Base-by-base conservation (phyloP, 2,329 filamentous ascomycete species). In the Pseudogymnoascus sp. region DNA sequence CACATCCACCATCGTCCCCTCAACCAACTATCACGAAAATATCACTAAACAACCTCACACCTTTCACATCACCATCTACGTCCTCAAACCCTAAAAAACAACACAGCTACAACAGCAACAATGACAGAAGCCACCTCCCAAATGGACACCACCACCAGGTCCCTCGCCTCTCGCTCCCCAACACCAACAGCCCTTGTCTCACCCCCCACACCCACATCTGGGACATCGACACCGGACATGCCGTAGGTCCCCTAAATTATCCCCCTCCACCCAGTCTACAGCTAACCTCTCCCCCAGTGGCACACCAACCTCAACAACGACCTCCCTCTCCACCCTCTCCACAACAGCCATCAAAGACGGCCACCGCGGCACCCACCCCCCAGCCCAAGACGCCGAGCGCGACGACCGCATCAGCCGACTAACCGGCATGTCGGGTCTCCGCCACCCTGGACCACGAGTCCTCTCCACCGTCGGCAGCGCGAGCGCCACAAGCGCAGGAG, bases 261-360 rank as follows among this genome's bases (percentile, higher is more conserved):
- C 68, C 60, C 60, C 63, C 65, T 64, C 59, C 60, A 60, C 10
- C 62, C 62, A 64, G 66, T 36, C 3, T 25, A 36, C 31, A 62
- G 34, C 60, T 68, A 62, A 67, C 28, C 67, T n/a, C 61, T 14
- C 38, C 28, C 11, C 18, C 68, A 96, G 91, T 67, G 93, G 93
- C 71, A 97, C 93, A 2, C 93, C 93, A 2, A 97, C 95, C 68
- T 96, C 91, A 69, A 89, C 90, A 42, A 96, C 91, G 3, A 97
- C 93, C 11, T 96, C 92, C 61, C 88, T 97, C 71, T 96, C 91
- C 25, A 88, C 92, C 42, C 84, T 97, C 59, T 96, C 91, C 14
- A 97, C 93, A 16, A 95, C 91, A 11, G 93, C 93, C 61, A 96
- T 96, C 81, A 96, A 97, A 77, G 93, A 97, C 74, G 93, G 93